A percentile compares a stretch with the other conserved stretches of the same genome.
Evolutionary conservation across 2,329 filamentous ascomycete species (phyloP).

Genomic region (Pseudopithomyces maydicus): DNA sequence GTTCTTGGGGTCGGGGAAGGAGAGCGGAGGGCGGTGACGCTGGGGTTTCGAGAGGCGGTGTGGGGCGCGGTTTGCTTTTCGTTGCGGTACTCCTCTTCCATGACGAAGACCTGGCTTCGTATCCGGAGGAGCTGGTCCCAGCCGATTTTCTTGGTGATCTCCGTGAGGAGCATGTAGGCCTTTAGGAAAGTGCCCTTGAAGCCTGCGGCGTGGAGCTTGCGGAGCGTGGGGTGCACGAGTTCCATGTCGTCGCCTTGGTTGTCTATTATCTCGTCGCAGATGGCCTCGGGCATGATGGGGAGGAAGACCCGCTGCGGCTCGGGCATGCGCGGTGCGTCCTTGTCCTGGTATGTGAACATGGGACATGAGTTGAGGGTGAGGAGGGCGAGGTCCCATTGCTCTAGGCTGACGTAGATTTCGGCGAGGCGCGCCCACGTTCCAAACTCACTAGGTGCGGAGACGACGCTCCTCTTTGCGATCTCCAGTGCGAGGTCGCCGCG

Average conservation of each 20-base stretch:
- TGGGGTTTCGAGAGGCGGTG: constrained; percentile 69
- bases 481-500: constrained; percentile 85
- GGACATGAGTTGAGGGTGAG: constrained; percentile 97
- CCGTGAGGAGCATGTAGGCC: constrained; percentile 90
- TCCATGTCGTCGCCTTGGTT: constrained; percentile 79
- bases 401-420: constrained; percentile 90
- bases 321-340: constrained; percentile 92
- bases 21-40: constrained; percentile 76
- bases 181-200: constrained; percentile 97
- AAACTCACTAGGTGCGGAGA: constrained; percentile 95
- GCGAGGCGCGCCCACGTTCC: constrained; percentile 93
- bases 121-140: constrained; percentile 97
- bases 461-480: constrained; percentile 91
- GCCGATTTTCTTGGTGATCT: constrained; percentile 94
- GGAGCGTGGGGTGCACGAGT: constrained; percentile 82
- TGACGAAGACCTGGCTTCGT: constrained; percentile 95
- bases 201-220: constrained; percentile 82
- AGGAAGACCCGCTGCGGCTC: constrained; percentile 87
- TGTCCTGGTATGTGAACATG: constrained; percentile 99
- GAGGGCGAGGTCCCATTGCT: constrained; percentile 95
- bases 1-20: constrained; percentile 55
- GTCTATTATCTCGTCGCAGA: constrained; percentile 95
- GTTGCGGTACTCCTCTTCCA: constrained; percentile 97
- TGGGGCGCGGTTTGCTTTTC: constrained; percentile 67
- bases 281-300: constrained; percentile 84